Evolutionary conservation across 805 yeast genomes (phyloP), one percentile per base, ranked within the genome.

Genomic region (Saccharomycopsis babjevae): DNA sequence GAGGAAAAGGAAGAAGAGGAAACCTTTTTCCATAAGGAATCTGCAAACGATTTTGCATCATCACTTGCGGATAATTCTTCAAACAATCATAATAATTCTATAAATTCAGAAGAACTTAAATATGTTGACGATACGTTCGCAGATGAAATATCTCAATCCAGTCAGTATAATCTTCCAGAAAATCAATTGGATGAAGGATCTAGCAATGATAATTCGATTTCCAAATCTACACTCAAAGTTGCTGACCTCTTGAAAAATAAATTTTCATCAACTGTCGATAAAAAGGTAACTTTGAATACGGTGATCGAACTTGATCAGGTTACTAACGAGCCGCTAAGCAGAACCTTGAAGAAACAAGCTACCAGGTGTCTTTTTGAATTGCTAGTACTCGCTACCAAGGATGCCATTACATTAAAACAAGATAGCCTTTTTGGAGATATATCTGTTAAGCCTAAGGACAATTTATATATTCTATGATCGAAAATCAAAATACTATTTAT

Each of bases 351-450:
- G 68, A 75, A 77, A 65, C 85, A 85, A 66, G 89, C 90, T 22
- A 83, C 89, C 1, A 79, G 83, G 67, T 78, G 88, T 59, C 91
- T 91, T 72, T 91, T 90, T 68, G 96, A 91, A 70, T 71, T 91
- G 69, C 76, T 91, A 66, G 93, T 90, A 3, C 76, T 91, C 61
- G 96, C 96, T 1, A 85, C 94, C 5, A 77, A 83, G 54, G 91
- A 86, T 66, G 85, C 93, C 59, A 74, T 91, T 55, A 74, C 76
- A 16, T 71, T 90, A 50, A 72, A 81, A 42, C 65, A 62, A 50
- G 76, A 77, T 7, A 75, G 74, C 46, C 67, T 86, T 22, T 89
- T 84, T 65, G 86, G 85, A 4, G 82, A 79, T 43, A 84, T 89
- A 61, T 66, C 65, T n/a, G 77, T 88, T 42, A 69, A 72, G 22